Conservation (phyloP, 768 basidiomycete species). For the Suillus tomentosus region DNA sequence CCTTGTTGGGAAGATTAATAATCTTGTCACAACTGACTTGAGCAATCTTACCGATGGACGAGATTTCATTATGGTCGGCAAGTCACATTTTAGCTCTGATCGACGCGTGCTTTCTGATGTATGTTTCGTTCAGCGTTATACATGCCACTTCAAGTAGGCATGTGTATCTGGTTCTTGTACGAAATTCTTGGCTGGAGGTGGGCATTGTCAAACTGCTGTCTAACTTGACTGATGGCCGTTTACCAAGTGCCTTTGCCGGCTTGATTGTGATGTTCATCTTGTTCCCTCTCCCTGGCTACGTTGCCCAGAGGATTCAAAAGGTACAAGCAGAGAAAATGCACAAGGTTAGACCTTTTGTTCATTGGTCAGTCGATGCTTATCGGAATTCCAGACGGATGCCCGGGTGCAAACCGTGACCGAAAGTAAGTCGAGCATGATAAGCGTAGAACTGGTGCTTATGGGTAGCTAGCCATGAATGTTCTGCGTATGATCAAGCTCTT, state of each 20-base stretch:
- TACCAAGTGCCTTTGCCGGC: slow-evolving; percentile 50
- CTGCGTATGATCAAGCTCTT: slow-evolving; percentile 74
- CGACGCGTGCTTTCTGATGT: background rate
- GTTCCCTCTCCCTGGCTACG: slow-evolving; percentile 58
- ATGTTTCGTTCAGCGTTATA: slow-evolving; percentile 10
- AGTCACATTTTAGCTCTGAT: background rate
- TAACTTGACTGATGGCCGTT: background rate
- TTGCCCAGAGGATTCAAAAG: slow-evolving; percentile 49
- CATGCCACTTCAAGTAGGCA: slow-evolving; percentile 16
- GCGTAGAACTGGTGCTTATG: slow-evolving; percentile 11
- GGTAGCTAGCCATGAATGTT: slow-evolving; percentile 49
- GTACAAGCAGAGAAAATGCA: slow-evolving; percentile 54
- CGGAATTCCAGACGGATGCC: slow-evolving; percentile 47
- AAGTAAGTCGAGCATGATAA: slow-evolving; percentile 36
- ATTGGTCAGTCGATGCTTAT: background rate
- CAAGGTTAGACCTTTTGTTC: slow-evolving; percentile 28
- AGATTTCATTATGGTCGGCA: slow-evolving; percentile 20
- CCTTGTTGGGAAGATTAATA: slow-evolving; percentile 76
- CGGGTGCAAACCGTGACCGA: slow-evolving; percentile 64
- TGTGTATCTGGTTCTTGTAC: slow-evolving; percentile 48
- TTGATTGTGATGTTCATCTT: slow-evolving; percentile 52
- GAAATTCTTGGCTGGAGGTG: slow-evolving; percentile 47
- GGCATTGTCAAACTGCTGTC: background rate
- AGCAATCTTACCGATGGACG: slow-evolving; percentile 21
- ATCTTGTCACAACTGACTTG: slow-evolving; percentile 58